Percentiles rank a stretch among this genome's conserved stretches.
Conservation (phyloP, 371 early-diverging fungal species). For the Coemansia sp. region DNA sequence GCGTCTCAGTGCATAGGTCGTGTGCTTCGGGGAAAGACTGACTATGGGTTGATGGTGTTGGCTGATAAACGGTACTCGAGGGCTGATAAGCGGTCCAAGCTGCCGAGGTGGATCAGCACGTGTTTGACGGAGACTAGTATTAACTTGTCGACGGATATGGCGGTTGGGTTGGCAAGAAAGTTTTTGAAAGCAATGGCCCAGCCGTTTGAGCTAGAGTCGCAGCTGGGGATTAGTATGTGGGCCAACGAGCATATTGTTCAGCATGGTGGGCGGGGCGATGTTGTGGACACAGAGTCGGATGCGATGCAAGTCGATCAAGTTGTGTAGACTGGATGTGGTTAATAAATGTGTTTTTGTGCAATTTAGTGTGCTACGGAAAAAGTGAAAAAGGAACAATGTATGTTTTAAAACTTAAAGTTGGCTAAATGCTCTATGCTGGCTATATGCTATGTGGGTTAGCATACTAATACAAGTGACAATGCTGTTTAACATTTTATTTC, state of each 20-base stretch:
- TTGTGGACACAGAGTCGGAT: slow-evolving; percentile 1
- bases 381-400: too few relatives aligned
- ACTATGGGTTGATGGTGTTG: slow-evolving; percentile 99
- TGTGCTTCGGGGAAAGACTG: slow-evolving; percentile 97
- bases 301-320: slow-evolving; percentile 21
- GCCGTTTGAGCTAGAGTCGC: slow-evolving; percentile 68
- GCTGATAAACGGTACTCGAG: slow-evolving; percentile 98
- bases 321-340: too few relatives aligned
- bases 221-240: slow-evolving; percentile 54
- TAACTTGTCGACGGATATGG: slow-evolving; percentile 99
- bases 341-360: too few relatives aligned
- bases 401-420: background rate
- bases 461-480: too few relatives aligned
- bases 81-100: slow-evolving; percentile 92
- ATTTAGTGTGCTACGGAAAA: too few relatives aligned
- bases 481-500: too few relatives aligned
- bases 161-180: slow-evolving; percentile 88
- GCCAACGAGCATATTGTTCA: slow-evolving; percentile 52
- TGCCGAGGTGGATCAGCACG: slow-evolving; percentile 98
- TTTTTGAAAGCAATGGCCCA: slow-evolving; percentile 98
- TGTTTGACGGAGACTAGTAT: slow-evolving; percentile 88
- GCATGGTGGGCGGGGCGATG: slow-evolving; percentile 29
- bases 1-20: slow-evolving; percentile 99
- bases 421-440: too few relatives aligned
- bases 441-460: too few relatives aligned